phyloP scores from a whole-genome alignment of 2,329 filamentous ascomycete species.

The Daldinia eschscholtzii region DNA sequence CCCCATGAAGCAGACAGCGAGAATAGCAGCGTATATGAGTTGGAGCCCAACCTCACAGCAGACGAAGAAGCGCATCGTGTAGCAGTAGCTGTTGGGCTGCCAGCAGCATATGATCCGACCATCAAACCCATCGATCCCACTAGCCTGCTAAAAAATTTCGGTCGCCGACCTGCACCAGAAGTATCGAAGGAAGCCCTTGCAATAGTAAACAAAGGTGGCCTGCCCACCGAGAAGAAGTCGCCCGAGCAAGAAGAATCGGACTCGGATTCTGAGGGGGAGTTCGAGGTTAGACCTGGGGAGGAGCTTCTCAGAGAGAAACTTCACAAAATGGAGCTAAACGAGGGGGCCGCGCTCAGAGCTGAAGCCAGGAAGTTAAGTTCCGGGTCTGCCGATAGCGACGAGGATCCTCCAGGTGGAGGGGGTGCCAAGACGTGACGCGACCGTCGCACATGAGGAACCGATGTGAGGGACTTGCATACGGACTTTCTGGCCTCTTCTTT shows the following conservation, averaged over 20 bases:
- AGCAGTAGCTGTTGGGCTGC: conserved; percentile 72
- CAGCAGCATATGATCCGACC: conserved; percentile 73
- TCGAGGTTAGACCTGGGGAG: conserved; percentile 56
- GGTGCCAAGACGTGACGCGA: conserved; percentile 51
- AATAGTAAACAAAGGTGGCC: conserved; percentile 52
- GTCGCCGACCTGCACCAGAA: conserved; percentile 39
- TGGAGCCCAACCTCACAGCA: conserved; percentile 66
- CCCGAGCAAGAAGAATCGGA: conserved; percentile 55
- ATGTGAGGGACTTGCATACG: conserved; percentile 21
- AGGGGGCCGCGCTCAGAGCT: conserved; percentile 51
- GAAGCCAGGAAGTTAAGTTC: conserved; percentile 51
- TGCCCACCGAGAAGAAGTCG: conserved; percentile 57
- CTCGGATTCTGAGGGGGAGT: conserved; percentile 58
- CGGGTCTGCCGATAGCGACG: conserved; percentile 54
- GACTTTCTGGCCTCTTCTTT: conserved; percentile 7
- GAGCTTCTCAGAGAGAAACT: conserved; percentile 58
- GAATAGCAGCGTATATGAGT: conserved; percentile 65
- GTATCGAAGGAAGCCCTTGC: conserved; percentile 45
- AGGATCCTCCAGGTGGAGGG: conserved; percentile 52
- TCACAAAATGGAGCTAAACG: conserved; percentile 52
- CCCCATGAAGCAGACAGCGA: conserved; percentile 71
- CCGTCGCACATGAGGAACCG: conserved; percentile 32
- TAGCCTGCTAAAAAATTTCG: conserved; percentile 44
- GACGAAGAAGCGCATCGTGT: conserved; percentile 75
- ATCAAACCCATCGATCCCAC: conserved; percentile 66